A percentile compares a stretch with the other conserved stretches of the same genome.
These are phyloP conservation scores for Achaetomiella virescens DNA, from an alignment of 495 filamentous ascomycete species.

Conservation along the genomic window DNA sequence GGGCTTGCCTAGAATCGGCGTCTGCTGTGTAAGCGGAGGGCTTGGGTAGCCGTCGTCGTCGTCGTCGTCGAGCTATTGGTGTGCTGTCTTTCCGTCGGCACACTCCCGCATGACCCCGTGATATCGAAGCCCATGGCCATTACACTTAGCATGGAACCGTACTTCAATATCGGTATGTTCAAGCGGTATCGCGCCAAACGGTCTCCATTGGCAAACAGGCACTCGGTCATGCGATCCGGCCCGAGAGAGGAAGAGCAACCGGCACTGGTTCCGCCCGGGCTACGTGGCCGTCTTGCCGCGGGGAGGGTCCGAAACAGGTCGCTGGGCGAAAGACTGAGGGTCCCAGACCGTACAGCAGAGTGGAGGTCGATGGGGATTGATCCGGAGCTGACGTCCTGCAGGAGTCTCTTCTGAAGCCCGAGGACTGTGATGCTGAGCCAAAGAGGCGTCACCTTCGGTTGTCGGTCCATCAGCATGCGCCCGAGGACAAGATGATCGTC, in stretches of 20 bases:
- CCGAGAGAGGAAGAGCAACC: slow-evolving; percentile 15
- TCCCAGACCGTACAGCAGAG: slow-evolving; percentile 15
- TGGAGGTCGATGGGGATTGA: slow-evolving; percentile 12
- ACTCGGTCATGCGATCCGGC: slow-evolving; percentile 9
- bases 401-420: slow-evolving; percentile 10
- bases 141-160: slow-evolving; percentile 11
- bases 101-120: slow-evolving; percentile 12
- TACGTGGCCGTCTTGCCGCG: slow-evolving; percentile 6
- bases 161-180: slow-evolving; percentile 9
- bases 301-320: slow-evolving; percentile 13
- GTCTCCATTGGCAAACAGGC: slow-evolving; percentile 16
- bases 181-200: slow-evolving; percentile 9
- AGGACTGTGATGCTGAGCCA: slow-evolving; percentile 14
- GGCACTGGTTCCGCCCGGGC: slow-evolving; percentile 14
- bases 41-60: not conserved
- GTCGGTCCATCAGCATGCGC: slow-evolving; percentile 17
- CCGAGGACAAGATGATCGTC: slow-evolving; percentile 4
- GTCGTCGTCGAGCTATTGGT: not conserved
- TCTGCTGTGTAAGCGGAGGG: not conserved
- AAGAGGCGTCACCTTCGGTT: slow-evolving; percentile 9
- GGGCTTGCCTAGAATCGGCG: not conserved
- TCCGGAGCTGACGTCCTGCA: slow-evolving; percentile 8
- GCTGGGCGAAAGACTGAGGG: slow-evolving; percentile 17
- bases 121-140: slow-evolving; percentile 15
- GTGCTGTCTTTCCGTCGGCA: not conserved